phyloP scores from a whole-genome alignment of 805 yeast genomes.

The Maudiozyma saulgeensis region DNA sequence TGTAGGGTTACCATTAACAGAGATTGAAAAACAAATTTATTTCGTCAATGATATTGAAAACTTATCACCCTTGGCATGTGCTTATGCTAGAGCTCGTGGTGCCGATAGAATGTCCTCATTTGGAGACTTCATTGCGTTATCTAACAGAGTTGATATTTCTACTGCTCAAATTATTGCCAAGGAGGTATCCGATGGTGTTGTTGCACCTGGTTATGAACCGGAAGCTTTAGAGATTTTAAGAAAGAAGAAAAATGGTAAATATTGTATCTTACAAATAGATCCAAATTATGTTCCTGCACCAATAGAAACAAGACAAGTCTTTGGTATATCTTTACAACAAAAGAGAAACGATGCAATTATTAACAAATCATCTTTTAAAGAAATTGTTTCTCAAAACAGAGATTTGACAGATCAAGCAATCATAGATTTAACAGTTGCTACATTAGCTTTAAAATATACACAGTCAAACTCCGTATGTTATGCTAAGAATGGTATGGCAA shows the following conservation, averaged over 20 bases:
- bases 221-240: conserved; percentile 84
- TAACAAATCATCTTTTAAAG: conserved; percentile 81
- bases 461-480: conserved; percentile 98
- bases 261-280: conserved; percentile 92
- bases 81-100: conserved; percentile 98
- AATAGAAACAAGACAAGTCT: conserved; percentile 87
- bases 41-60: conserved; percentile 92
- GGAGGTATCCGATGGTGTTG: conserved; percentile 97
- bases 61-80: conserved; percentile 92
- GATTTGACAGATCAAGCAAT: conserved; percentile 83
- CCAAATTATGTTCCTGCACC: conserved; percentile 81
- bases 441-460: conserved; percentile 93
- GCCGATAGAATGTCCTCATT: conserved; percentile 99
- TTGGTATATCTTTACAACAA: conserved; percentile 91
- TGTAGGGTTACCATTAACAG: conserved; percentile 87
- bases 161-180: conserved; percentile 95
- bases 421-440: conserved; percentile 91
- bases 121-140: conserved; percentile 96
- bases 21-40: conserved; percentile 87
- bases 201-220: conserved; percentile 92
- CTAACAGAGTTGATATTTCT: conserved; percentile 91
- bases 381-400: conserved; percentile 82
- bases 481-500: conserved; percentile 98
- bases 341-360: conserved; percentile 97
- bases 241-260: conserved; percentile 95